Conservation (phyloP, 2,329 filamentous ascomycete species). For the Podosphaera leucotricha region DNA sequence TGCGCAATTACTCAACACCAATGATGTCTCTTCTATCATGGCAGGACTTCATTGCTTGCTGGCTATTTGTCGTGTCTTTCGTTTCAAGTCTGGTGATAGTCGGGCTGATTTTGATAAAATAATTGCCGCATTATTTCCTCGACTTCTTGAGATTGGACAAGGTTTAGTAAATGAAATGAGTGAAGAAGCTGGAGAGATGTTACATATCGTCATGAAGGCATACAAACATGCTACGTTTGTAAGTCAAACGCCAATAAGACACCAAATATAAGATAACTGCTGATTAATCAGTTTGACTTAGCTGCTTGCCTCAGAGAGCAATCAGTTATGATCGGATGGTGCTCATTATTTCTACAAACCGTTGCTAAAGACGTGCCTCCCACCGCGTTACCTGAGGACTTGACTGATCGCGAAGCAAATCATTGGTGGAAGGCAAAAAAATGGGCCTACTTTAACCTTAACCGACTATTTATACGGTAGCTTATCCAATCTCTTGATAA, state of each 20-base stretch:
- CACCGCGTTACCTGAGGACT: slow-evolving; percentile 52
- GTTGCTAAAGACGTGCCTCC: slow-evolving; percentile 67
- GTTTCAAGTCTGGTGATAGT: slow-evolving; percentile 68
- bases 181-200: slow-evolving; percentile 87
- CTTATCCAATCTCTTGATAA: slow-evolving; percentile 6
- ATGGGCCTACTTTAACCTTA: slow-evolving; percentile 95
- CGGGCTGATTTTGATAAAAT: slow-evolving; percentile 84
- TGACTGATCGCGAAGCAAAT: slow-evolving; percentile 71
- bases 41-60: slow-evolving; percentile 84
- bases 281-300: slow-evolving; percentile 51
- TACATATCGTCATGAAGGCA: slow-evolving; percentile 81
- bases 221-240: slow-evolving; percentile 98
- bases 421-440: slow-evolving; percentile 99
- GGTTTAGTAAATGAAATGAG: slow-evolving; percentile 77
- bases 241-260: slow-evolving; percentile 18
- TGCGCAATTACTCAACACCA: slow-evolving; percentile 64
- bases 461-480: slow-evolving; percentile 78
- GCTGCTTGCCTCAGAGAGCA: slow-evolving; percentile 55
- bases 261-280: slow-evolving; percentile 9
- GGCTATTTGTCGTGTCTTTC: slow-evolving; percentile 83
- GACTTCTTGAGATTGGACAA: slow-evolving; percentile 66
- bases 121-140: slow-evolving; percentile 72
- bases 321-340: slow-evolving; percentile 79
- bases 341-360: slow-evolving; percentile 76
- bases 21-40: slow-evolving; percentile 68